A percentile compares a stretch with the other conserved stretches of the same genome.
Evolutionary conservation across 2,329 filamentous ascomycete species (phyloP).

Genomic region (Fusarium sp.): DNA sequence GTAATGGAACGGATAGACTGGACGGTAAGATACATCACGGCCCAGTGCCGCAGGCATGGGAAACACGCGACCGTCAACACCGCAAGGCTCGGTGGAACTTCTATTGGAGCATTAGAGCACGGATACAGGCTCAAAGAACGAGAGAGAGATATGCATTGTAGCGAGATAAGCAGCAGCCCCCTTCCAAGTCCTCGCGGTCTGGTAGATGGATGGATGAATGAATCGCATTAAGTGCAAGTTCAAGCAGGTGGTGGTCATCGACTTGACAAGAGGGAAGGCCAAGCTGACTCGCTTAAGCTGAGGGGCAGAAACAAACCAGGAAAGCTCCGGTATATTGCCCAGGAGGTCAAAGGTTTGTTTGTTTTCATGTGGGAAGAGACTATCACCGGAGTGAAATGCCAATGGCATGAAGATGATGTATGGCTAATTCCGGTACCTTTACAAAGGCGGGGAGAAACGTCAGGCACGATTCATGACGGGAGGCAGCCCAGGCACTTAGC

Average conservation of each 20-base stretch:
- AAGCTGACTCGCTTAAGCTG: conserved; percentile 35
- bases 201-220: conserved; percentile 16
- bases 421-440: conserved; percentile 16
- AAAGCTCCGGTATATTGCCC: conserved; percentile 14
- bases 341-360: conserved; percentile 25
- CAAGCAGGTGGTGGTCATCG: conserved; percentile 38
- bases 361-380: conserved; percentile 19
- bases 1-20: conserved; percentile 33
- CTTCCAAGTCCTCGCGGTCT: conserved; percentile 8
- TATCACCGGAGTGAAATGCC: conserved; percentile 23
- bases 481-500: conserved; percentile 12
- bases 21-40: background rate
- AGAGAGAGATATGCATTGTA: background rate
- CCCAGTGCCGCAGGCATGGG: background rate
- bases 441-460: conserved; percentile 23
- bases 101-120: conserved; percentile 13
- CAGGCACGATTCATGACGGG: conserved; percentile 32
- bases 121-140: conserved; percentile 5
- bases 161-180: conserved; percentile 9
- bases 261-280: conserved; percentile 21
- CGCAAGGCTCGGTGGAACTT: conserved; percentile 34
- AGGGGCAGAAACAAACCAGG: conserved; percentile 22
- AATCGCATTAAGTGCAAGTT: conserved; percentile 26
- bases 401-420: conserved; percentile 43
- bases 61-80: conserved; percentile 29